Base-by-base conservation (phyloP, 1,284 basidiomycete genomes). In the Pyrrhoderma lamaoense region DNA sequence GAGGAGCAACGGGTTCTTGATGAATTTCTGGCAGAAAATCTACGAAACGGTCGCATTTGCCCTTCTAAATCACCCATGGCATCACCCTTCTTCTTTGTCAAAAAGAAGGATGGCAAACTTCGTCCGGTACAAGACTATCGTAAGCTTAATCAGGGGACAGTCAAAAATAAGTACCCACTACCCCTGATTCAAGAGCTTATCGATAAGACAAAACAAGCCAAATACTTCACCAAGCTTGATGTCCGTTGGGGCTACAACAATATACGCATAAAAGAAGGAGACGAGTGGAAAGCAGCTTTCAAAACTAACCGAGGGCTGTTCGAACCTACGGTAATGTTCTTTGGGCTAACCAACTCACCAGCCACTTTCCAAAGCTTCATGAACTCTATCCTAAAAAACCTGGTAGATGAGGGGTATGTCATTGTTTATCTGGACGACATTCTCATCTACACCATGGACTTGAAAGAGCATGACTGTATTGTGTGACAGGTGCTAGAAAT, bases 1-100 rank as follows among this genome's bases (percentile, higher is more conserved):
- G n/a, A n/a, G n/a, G n/a, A n/a, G n/a, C n/a, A n/a, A n/a, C n/a
- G n/a, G n/a, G n/a, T n/a, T n/a, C n/a, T n/a, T n/a, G n/a, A n/a
- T n/a, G n/a, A n/a, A n/a, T n/a, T n/a, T n/a, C n/a, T n/a, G n/a
- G n/a, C n/a, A n/a, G n/a, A n/a, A n/a, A n/a, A n/a, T n/a, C n/a
- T n/a, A n/a, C n/a, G n/a, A n/a, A n/a, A n/a, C n/a, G n/a, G n/a
- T n/a, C n/a, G n/a, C n/a, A n/a, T n/a, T n/a, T 59, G 64, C 0
- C 57, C 52, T n/a, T 71, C 69, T 0, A 66, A 59, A 4, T 69
- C 67, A 5, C 60, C 67, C 2, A 61, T 62, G n/a, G 67, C 60
- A 0, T 58, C 72, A 0, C 71, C 71, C 0, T 59, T 77, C 37
- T 63, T 79, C 0, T 78, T 77, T 52, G 65, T 73, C 25, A 64